These are phyloP conservation scores for Hylodesmum podocarpum DNA, from an alignment of 306 rosid species.

Conservation along the genomic window DNA sequence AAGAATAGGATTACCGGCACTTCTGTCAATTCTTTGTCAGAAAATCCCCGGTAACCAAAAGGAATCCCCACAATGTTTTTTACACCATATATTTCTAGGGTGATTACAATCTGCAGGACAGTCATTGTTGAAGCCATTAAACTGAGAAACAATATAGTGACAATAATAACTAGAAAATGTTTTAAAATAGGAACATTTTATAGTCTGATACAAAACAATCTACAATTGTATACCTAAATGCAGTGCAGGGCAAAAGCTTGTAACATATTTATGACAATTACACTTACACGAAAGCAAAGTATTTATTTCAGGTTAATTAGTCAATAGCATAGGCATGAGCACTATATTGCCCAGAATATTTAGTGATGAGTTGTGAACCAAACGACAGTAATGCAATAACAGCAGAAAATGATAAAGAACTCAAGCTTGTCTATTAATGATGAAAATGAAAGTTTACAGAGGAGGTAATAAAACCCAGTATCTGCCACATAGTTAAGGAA, in stretches of 20 bases:
- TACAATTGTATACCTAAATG: not conserved
- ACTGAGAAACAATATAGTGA: not conserved
- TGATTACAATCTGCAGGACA: conserved; percentile 86
- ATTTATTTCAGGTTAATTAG: not conserved
- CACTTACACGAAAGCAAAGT: not conserved
- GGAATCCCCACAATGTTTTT: conserved; percentile 95
- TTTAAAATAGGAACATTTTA: conserved; percentile 15
- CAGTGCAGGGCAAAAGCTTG: not conserved
- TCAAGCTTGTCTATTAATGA: no score
- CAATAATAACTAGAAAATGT: conserved; percentile 13
- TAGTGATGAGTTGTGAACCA: no score
- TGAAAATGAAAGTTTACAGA: no score
- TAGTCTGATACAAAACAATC: not conserved
- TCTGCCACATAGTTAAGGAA: no score
- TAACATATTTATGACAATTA: not conserved
- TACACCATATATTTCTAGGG: conserved; percentile 96
- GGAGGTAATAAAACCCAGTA: no score
- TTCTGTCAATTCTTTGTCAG: conserved; percentile 78
- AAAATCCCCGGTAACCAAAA: conserved; percentile 94
- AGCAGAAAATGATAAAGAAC: no score
- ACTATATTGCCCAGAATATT: not conserved
- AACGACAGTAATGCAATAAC: no score
- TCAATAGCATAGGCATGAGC: conserved; percentile 1
- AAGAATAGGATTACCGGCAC: conserved; percentile 56
- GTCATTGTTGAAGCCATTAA: conserved; percentile 29